Percentiles rank a stretch among this genome's conserved stretches.
Evolutionary conservation across 2,329 filamentous ascomycete species (phyloP).

Genomic region (Trichophyton simii): DNA sequence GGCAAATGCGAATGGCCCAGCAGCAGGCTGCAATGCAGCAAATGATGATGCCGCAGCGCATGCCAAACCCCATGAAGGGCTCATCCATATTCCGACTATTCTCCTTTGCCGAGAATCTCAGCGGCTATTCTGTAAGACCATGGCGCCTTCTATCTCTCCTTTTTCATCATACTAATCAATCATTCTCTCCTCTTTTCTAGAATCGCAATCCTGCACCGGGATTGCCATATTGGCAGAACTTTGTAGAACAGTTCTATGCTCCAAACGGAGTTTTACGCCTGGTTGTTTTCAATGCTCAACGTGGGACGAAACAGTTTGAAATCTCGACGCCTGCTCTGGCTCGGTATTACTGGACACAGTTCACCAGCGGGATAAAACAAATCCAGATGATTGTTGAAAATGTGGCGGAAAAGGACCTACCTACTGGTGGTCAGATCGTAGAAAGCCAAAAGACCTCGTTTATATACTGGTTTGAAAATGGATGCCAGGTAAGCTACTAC

Average conservation of each 20-base stretch:
- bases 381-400: conserved; percentile 78
- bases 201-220: conserved; percentile 52
- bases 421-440: conserved; percentile 57
- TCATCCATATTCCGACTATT: conserved; percentile 42
- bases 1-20: conserved; percentile 30
- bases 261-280: conserved; percentile 64
- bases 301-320: conserved; percentile 69
- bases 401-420: conserved; percentile 43
- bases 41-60: conserved; percentile 30
- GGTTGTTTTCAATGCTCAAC: conserved; percentile 44
- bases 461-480: conserved; percentile 78
- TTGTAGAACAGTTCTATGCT: conserved; percentile 74
- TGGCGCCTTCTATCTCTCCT: conserved; percentile 8
- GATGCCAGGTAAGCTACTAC: conserved; percentile 54
- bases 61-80: conserved; percentile 26
- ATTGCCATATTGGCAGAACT: conserved; percentile 62
- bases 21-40: conserved; percentile 21
- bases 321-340: conserved; percentile 70
- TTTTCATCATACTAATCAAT: neutral
- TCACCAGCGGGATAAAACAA: conserved; percentile 69
- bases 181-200: conserved; percentile 22
- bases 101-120: conserved; percentile 45
- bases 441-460: conserved; percentile 66
- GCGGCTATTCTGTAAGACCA: conserved; percentile 43
- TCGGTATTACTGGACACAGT: conserved; percentile 82